Evolutionary conservation across 768 basidiomycete genomes (phyloP).

Genomic region (Serendipita sp.): DNA sequence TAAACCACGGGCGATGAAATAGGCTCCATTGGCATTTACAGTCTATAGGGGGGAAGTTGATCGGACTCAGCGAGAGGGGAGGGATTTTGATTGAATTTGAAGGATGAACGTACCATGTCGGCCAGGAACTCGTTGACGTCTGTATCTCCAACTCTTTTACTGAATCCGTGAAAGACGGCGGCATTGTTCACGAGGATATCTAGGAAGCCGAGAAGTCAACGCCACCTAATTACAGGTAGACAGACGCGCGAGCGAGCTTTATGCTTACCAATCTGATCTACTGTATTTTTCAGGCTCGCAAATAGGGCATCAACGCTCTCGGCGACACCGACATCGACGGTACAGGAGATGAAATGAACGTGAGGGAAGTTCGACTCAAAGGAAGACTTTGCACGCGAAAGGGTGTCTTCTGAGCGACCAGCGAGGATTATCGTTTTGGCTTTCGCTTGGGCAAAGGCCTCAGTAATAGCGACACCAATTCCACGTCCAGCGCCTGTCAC

Average conservation of each 20-base stretch:
- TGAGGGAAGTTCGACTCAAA: not conserved
- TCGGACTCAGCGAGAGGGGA: not conserved
- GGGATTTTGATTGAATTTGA: too few species aligned
- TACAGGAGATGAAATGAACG: not conserved
- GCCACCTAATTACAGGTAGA: too few species aligned
- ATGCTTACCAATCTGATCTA: not conserved
- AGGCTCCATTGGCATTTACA: not conserved
- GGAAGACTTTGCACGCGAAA: not conserved
- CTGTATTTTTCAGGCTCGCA: not conserved
- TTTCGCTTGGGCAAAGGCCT: not conserved
- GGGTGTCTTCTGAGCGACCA: not conserved
- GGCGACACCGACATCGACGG: not conserved
- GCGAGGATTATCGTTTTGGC: not conserved
- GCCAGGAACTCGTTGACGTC: not conserved
- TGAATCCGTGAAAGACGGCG: not conserved
- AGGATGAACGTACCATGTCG: not conserved
- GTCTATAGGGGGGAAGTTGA: not conserved
- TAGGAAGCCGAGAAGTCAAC: not conserved
- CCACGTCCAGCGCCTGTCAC: not conserved
- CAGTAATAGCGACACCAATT: not conserved
- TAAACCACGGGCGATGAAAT: conserved; percentile 1
- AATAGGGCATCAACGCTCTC: not conserved
- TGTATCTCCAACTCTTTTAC: not conserved
- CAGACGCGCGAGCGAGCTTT: too few species aligned
- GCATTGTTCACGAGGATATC: conserved; percentile 5